Evolutionary conservation across 2,329 filamentous ascomycete genomes (phyloP), one percentile per base, ranked within the genome.

Genomic region (Pseudogymnoascus sp.): DNA sequence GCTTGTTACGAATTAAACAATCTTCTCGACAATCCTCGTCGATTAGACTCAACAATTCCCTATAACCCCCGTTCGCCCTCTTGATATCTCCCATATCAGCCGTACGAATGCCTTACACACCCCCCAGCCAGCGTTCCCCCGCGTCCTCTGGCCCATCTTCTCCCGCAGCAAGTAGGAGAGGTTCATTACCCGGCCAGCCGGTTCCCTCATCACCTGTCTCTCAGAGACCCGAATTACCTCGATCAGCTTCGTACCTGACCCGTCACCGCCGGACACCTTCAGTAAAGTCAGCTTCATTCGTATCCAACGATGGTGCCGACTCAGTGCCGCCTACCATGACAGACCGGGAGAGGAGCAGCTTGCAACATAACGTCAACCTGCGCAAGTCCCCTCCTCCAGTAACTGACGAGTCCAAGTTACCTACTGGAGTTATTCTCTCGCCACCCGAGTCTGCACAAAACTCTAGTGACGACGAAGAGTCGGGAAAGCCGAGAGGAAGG

Each of bases 351-450:
- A 66, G 51, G 61, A 66, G 66, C 13, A 68, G 65, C 41, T 42
- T 71, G 63, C 68, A 61, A 31, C 59, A 78, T 62, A 81, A 79
- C 72, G 79, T 79, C 73, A 90, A 85, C 75, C 78, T 95, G 65
- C 85, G 90, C 69, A 90, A 92, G 74, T 95, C 92, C 58, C 91
- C 91, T 13, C 88, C 90, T n/a, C 90, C 91, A 15, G 76, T 91
- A 66, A 90, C 86, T 66, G 86, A 91, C 76, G 82, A 79, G 27
- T 74, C 85, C 64, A 78, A 84, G 66, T 94, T 96, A 74, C 91
- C 92, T 42, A 84, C 85, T 65, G 91, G 91, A 65, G 92, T 91
- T 66, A 85, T 96, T 68, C 90, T 96, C 63, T 97, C 93, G 0
- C 93, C 93, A 36, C 93, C 93, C 8, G 93, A 97, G 70, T 96